These are phyloP conservation scores for Nevesoporus exiguus DNA, from an alignment of 768 basidiomycete genomes.

Conservation along the genomic window DNA sequence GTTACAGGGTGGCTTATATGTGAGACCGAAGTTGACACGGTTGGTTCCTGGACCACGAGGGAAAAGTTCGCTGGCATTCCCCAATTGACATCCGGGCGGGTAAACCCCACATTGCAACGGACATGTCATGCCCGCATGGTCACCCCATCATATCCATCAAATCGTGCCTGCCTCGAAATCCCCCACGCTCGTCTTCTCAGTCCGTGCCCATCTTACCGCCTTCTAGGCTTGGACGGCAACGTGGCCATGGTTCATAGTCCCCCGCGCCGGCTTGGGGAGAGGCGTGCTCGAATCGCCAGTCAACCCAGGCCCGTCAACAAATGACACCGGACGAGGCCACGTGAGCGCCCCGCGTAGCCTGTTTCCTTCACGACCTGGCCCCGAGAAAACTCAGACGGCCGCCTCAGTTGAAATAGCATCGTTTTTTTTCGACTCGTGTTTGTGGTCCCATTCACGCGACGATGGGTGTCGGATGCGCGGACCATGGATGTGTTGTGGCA, in stretches of 20 bases:
- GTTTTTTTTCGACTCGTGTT: no score
- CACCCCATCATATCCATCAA: not conserved
- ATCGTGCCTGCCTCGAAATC: slow-evolving; percentile 4
- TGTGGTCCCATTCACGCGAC: no score
- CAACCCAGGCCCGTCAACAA: no score
- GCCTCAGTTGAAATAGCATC: no score
- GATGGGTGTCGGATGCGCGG: not conserved
- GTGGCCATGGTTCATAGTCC: no score
- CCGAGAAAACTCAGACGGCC: not conserved
- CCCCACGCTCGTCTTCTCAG: not conserved
- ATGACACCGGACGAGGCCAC: not conserved
- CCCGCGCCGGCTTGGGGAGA: no score
- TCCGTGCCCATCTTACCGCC: not conserved
- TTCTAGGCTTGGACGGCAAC: no score
- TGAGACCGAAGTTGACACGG: not conserved
- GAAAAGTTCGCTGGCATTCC: slow-evolving; percentile 3
- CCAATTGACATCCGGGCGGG: slow-evolving; percentile 1
- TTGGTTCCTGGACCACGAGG: no score
- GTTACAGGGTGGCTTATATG: not conserved
- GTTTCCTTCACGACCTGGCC: not conserved
- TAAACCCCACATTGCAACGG: slow-evolving; percentile 23
- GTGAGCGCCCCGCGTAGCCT: not conserved
- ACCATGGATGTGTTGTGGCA: not conserved
- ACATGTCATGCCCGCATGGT: slow-evolving; percentile 21
- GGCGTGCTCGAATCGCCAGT: no score